Percentiles rank a stretch among this genome's conserved stretches.
Conservation (phyloP, 1,284 basidiomycete genomes). For the Naganishia albida region DNA sequence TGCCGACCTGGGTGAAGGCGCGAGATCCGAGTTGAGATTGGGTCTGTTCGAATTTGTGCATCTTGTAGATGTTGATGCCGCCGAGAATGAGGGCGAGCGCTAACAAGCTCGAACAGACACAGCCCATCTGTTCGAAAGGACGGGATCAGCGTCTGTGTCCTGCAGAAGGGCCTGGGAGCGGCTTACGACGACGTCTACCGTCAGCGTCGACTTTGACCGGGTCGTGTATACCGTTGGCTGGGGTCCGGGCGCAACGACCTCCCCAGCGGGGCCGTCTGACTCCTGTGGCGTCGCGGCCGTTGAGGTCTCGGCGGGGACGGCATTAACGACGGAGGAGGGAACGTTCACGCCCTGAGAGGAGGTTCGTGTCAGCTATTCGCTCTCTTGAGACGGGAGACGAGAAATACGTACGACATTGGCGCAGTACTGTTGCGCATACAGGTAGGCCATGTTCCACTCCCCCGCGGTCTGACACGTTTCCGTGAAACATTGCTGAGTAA, state of each 20-base stretch:
- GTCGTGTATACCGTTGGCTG: constrained; percentile 7
- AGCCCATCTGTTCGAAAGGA: constrained; percentile 6
- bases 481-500: constrained; percentile 4
- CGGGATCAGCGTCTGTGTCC: not conserved
- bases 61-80: constrained; percentile 1
- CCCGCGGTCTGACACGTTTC: not conserved
- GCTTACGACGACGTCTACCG: constrained; percentile 14
- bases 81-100: constrained; percentile 17
- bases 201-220: not conserved
- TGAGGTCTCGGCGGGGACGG: not conserved
- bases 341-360: not conserved
- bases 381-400: too few species aligned
- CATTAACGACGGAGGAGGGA: not conserved
- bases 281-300: not conserved
- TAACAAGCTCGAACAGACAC: constrained; percentile 3
- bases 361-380: not conserved
- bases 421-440: not conserved
- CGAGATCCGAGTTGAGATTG: constrained; percentile 20
- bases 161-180: too few species aligned
- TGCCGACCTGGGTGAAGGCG: constrained; percentile 11
- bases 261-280: not conserved
- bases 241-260: not conserved
- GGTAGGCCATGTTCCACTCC: constrained; percentile 18
- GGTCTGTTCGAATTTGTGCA: constrained; percentile 4
- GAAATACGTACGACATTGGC: constrained; percentile 1